Evolutionary conservation across 495 filamentous ascomycete species (phyloP), one percentile per base, ranked within the genome.

Genomic region (Penicillium turbatum): DNA sequence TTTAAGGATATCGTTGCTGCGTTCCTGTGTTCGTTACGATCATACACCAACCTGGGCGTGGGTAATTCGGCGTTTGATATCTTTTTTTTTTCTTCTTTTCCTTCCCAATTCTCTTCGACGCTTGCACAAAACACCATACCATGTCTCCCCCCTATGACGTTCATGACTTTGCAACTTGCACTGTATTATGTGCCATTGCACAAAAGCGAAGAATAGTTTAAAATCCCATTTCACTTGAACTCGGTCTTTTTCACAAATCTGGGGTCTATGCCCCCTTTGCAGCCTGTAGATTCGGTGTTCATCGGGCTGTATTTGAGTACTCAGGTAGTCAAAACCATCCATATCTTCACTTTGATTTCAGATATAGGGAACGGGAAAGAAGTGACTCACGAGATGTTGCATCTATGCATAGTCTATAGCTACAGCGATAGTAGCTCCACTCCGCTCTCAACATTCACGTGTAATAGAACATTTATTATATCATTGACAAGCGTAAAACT

Each of bases 31-130:
- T 44, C 27, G 5, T 44, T 51, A 46, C 42, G 54, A 42, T 54
- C 54, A 63, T 61, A 64, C 55, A 57, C 38, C 57, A 41, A 44
- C 42, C 49, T 61, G 51, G 61, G 62, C 59, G 65, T 66, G 67
- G 65, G 59, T 66, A 54, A 68, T 62, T 40, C 38, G 69, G 71
- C 69, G 72, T 73, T 72, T 59, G 13, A 27, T 32, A 37, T 39
- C 16, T 43, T 54, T 55, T 26, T 49, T 41, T 38, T 29, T 58
- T 55, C 45, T 47, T 51, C 40, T 56, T 47, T 52, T 40, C 51
- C 40, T 42, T 19, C 12, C n/a, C 21, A 16, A 11, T n/a, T n/a
- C 39, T 55, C 50, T 11, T 41, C 36, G 1, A 24, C 6, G 37
- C 49, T 31, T 55, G 55, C 59, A 58, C 59, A 61, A 58, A 60